Base-by-base conservation (phyloP, 768 basidiomycete species). In the Sporobolomyces roseus region DNA sequence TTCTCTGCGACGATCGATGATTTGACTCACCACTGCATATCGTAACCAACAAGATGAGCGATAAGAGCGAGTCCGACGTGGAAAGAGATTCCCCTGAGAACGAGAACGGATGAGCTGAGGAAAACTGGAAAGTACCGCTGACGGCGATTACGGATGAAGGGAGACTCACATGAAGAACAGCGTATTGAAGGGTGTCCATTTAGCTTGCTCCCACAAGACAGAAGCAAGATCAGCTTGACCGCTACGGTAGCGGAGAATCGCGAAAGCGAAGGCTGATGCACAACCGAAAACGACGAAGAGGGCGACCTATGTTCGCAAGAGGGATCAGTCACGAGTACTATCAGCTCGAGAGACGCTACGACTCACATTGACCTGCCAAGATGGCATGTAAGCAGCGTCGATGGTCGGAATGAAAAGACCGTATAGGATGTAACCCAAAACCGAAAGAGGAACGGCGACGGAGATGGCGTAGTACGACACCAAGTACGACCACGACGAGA, bases 41-140 rank as follows among this genome's bases (percentile, higher is more conserved):
- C 80, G 73, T 85, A 86, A 33, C 84, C 84, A 77, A 85, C 82
- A 32, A 85, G 43, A 76, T 86, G 85, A 2, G 83, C 80, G 53
- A 84, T 80, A 43, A 85, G 80, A 12, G 85, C 84, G 41, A 83
- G 82, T 38, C 83, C 81, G 48, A 90, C 81, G 65, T 88, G 89
- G 68, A 89, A 83, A 61, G 86, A 86, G 55, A 91, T 80, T 1
- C 89, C 88, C 30, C 85, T 85, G 73, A 88, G 88, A 83, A 89
- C 88, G 80, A 88, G 87, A 81, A 87, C 87, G 81, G 87, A 88
- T 8, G 54, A 81, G 87, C 87, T 81, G 87, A 88, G 5, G 54
- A 72, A 5, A 59, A 25, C 54, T 55, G 21, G 32, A n/a, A 45
- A 32, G 12, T 35, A 35, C 23, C 29, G 32, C 35, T 2, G 58